Evolutionary conservation across 306 rosid genomes (phyloP), one percentile per base, ranked within the genome.

Genomic region (Prosopis cineraria): DNA sequence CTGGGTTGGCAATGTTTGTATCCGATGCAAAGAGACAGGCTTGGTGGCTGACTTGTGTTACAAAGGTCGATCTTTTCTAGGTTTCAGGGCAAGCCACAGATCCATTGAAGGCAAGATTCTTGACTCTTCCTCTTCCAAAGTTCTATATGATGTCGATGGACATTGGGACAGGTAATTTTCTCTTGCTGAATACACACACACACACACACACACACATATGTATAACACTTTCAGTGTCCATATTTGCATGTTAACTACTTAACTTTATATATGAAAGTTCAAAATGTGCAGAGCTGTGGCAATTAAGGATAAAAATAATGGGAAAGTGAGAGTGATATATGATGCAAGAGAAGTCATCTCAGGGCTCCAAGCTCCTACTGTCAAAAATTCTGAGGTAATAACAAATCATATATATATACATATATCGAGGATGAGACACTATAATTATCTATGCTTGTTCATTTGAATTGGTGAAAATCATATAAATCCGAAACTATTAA

Each of bases 101-200:
- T 79, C 85, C 36, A 68, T 94, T 64, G 76, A 81, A 80, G 98
- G 98, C 70, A 90, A 83, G 82, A 92, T 94, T 78, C 77, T 86
- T 25, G 84, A 88, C 48, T 77, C 91, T 1, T 81, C 83, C 1
- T 83, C 83, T 17, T 68, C 43, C 19, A 82, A 81, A 78, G 85
- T 84, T 79, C 90, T 92, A 8, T 95, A 84, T 66, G 93, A 91
- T 86, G 78, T 95, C 78, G 81, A 91, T 73, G 98, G 97, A 63
- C 93, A 86, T 9, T 95, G 98, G 65, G 65, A 58, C 33, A 58
- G 9, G 65, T 58, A 56, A 56, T 0, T 56, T 11, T 56, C 34
- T 47, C n/a, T n/a, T n/a, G n/a, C n/a, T n/a, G n/a, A n/a, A n/a
- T n/a, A n/a, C n/a, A n/a, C n/a, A n/a, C n/a, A n/a, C n/a, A n/a